Percentiles rank a stretch among this genome's conserved stretches.
These are phyloP conservation scores for Ophiostoma tasmaniense DNA, from an alignment of 2,329 filamentous ascomycete species.

Conservation along the genomic window DNA sequence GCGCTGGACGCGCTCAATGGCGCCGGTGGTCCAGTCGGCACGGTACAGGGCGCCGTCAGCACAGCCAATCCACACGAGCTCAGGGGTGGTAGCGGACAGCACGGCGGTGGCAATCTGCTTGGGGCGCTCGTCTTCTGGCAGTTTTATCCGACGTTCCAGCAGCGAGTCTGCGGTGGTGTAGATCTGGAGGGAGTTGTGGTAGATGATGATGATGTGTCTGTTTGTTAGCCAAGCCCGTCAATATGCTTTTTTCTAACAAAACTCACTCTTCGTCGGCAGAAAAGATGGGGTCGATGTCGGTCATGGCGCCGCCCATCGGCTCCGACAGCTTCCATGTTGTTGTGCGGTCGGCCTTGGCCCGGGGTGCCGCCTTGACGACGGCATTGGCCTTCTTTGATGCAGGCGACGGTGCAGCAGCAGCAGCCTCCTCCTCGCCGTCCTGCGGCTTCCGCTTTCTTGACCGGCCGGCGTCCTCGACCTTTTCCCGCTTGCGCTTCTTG, in stretches of 20 bases:
- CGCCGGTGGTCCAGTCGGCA: conserved; percentile 49
- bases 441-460: conserved; percentile 19
- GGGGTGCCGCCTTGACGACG: conserved; percentile 8
- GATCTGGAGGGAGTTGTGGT: conserved; percentile 66
- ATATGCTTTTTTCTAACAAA: too few species aligned
- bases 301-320: conserved; percentile 57
- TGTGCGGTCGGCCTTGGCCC: conserved; percentile 10
- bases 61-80: conserved; percentile 52
- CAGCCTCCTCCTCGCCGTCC: conserved; percentile 4
- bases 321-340: conserved; percentile 51
- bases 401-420: background rate
- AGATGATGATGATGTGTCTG: conserved; percentile 64
- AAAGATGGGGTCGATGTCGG: conserved; percentile 56
- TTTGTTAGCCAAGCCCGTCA: background rate
- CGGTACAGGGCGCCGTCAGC: conserved; percentile 49
- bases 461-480: conserved; percentile 23
- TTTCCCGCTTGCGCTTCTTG: conserved; percentile 29
- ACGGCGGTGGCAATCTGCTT: conserved; percentile 32
- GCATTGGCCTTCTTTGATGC: conserved; percentile 1
- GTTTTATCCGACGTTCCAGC: conserved; percentile 61
- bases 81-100: conserved; percentile 35
- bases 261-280: conserved; percentile 52
- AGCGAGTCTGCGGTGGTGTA: conserved; percentile 77
- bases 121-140: conserved; percentile 31
- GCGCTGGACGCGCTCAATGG: conserved; percentile 31